Base-by-base conservation (phyloP, 108 stramenopile species). In the Skeletonema marinoi region DNA sequence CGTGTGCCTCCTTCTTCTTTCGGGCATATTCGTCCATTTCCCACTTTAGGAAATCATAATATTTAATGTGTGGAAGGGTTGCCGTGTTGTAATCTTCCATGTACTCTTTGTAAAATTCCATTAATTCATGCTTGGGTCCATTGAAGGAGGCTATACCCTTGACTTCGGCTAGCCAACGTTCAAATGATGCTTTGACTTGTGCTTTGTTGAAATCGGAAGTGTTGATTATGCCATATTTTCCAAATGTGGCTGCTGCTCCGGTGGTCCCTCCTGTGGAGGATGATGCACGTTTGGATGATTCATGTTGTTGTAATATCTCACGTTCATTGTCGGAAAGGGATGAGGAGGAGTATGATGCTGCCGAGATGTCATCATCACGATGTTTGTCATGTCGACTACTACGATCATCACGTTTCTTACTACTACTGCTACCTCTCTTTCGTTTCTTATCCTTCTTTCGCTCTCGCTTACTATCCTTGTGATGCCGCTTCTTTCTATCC, bases 1-100 rank as follows among this genome's bases (percentile, higher is more conserved):
- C 33, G 19, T 75, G 39, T 36, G 82, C 81, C 66, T 88, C 85
- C 65, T 79, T 66, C 73, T 91, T 87, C 70, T 77, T 83, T 14
- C 82, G 62, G 64, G 87, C 67, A 68, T 97, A 97, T 71, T 98
- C 95, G 19, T 91, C 91, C 92, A 94, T 93, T 85, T 98, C 98
- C 97, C 97, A 98, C 77, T 93, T 88, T 60, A 97, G 96, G 68
- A 96, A 97, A 75, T 98, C 85, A 79, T 97, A 96, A 85, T 95
- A 98, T 65, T 98, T 98, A 1, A 85, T 85, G 67, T 98, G 96
- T 0, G 97, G 96, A 32, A 98, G 60, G 9, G 98, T 98, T 25
- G 93, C 95, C 3, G 98, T 98, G 78, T 98, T 98, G 92, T 86
- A 98, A 76, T 98, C 98, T 83, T 98, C 98, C 16, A 81, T 82